A percentile compares a stretch with the other conserved stretches of the same genome.
These are phyloP conservation scores for Paralagenidium karlingii DNA, from an alignment of 352 stramenopile genomes.

Conservation along the genomic window DNA sequence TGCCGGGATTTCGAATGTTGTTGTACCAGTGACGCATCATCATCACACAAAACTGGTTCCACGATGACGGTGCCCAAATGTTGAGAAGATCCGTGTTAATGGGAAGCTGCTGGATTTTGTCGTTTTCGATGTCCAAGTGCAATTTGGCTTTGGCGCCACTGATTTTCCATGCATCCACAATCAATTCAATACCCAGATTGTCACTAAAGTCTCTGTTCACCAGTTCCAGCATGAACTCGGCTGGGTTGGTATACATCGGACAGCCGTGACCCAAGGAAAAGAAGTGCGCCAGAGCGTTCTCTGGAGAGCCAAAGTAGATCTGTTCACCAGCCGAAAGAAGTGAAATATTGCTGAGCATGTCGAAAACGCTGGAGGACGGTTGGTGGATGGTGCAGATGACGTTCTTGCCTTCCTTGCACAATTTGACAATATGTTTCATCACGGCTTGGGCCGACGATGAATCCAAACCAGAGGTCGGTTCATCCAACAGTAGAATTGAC, in stretches of 20 bases:
- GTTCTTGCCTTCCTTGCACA: slow-evolving; percentile 41
- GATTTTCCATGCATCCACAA: slow-evolving; percentile 16
- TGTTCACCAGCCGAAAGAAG: slow-evolving; percentile 60
- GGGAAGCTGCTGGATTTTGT: slow-evolving; percentile 10
- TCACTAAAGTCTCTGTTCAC: slow-evolving; percentile 50
- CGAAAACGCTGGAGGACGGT: slow-evolving; percentile 58
- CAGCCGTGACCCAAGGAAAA: slow-evolving; percentile 31
- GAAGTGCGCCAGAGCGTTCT: slow-evolving; percentile 31
- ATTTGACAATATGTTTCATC: slow-evolving; percentile 55
- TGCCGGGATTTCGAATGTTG: slow-evolving; percentile 51
- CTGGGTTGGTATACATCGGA: slow-evolving; percentile 50
- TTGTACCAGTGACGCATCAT: slow-evolving; percentile 38
- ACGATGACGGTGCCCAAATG: slow-evolving; percentile 19
- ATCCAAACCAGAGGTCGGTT: slow-evolving; percentile 89
- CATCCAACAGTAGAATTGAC: slow-evolving; percentile 92
- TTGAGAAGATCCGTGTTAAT: slow-evolving; percentile 24
- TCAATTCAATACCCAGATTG: slow-evolving; percentile 13
- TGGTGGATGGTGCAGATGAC: slow-evolving; percentile 80
- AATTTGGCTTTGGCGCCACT: slow-evolving; percentile 14
- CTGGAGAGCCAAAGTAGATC: slow-evolving; percentile 82
- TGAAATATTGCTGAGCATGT: slow-evolving; percentile 50
- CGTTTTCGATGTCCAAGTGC: slow-evolving; percentile 14
- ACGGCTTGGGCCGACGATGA: slow-evolving; percentile 79
- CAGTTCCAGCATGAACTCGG: slow-evolving; percentile 50
- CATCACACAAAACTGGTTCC: slow-evolving; percentile 37